Conservation (phyloP, 164 flowering plant genomes). For the Magnolia kwangsiensis region DNA sequence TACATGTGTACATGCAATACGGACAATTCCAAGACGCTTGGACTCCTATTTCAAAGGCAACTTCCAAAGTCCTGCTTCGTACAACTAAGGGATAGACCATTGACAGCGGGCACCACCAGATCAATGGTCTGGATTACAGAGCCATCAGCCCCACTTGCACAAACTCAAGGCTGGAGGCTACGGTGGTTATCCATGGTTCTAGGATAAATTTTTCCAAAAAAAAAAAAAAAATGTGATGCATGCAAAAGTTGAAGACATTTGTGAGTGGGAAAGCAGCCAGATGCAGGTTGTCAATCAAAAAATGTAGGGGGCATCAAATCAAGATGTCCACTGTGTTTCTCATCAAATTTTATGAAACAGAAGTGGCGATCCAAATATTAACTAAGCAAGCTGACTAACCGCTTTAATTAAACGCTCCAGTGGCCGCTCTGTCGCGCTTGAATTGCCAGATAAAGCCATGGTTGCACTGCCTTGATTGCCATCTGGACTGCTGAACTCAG, state of each 20-base stretch:
- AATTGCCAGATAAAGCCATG: conserved; percentile 43
- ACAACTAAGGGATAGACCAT: too few relatives aligned
- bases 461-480: conserved; percentile 49
- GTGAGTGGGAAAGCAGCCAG: neutral
- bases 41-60: too few relatives aligned
- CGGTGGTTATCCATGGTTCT: too few relatives aligned
- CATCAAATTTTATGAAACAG: neutral
- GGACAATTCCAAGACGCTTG: too few relatives aligned
- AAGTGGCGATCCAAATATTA: neutral
- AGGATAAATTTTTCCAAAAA: too few relatives aligned
- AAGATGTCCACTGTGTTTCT: neutral
- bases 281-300: neutral
- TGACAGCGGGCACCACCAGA: too few relatives aligned
- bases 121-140: too few relatives aligned
- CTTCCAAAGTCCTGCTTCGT: too few relatives aligned
- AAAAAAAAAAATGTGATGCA: too few relatives aligned
- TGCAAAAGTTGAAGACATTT: neutral
- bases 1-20: too few relatives aligned
- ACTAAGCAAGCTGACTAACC: conserved; percentile 40
- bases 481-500: conserved; percentile 62
- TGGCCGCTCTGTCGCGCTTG: conserved; percentile 64
- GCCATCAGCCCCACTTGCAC: too few relatives aligned
- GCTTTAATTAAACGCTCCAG: conserved; percentile 73
- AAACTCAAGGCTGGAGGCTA: too few relatives aligned
- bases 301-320: neutral